Base-by-base conservation (phyloP, 257 asterid species). In the Solanum sejunctum region DNA sequence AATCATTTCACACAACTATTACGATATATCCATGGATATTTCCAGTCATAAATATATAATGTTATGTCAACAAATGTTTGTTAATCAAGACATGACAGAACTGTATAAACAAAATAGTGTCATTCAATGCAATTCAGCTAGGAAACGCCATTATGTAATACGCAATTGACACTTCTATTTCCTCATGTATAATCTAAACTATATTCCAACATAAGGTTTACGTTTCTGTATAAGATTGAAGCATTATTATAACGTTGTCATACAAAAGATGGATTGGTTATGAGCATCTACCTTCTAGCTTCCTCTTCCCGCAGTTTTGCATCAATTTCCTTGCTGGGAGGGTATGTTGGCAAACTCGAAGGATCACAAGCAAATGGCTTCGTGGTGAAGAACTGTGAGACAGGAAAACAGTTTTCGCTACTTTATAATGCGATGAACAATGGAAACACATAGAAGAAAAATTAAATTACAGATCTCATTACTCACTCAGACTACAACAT, bases 281-380 rank as follows among this genome's bases (percentile, higher is more conserved):
- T 16, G 56, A 70, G 21, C 61, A 61, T 69, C 32, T 81, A 92
- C 95, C 92, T 89, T 87, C 88, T 86, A 20, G 91, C 84, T 87
- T 90, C 91, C 85, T 88, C 91, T 85, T 90, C 91, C 45, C 88
- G 89, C 45, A 85, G 80, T 87, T 89, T 87, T 57, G 89, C 89
- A 87, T 91, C 90, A 84, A 90, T 88, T 85, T 89, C 95, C 86
- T 91, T 91, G 88, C 91, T 87, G 43, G 95, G 93, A 61, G 92
- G 93, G 83, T 89, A 92, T 80, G 89, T 88, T 63, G 95, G 95
- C 86, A 92, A 88, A 87, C 87, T 89, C 28, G 88, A 91, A 85
- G 93, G 93, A 84, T 92, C 93, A 89, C 91, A 92, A 81, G 93
- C 92, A 83, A 88, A 87, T 54, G 95, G 95, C 77, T 84, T 77